Evolutionary conservation across 331 rosid genomes (phyloP).

Genomic region (Cydonia oblonga): DNA sequence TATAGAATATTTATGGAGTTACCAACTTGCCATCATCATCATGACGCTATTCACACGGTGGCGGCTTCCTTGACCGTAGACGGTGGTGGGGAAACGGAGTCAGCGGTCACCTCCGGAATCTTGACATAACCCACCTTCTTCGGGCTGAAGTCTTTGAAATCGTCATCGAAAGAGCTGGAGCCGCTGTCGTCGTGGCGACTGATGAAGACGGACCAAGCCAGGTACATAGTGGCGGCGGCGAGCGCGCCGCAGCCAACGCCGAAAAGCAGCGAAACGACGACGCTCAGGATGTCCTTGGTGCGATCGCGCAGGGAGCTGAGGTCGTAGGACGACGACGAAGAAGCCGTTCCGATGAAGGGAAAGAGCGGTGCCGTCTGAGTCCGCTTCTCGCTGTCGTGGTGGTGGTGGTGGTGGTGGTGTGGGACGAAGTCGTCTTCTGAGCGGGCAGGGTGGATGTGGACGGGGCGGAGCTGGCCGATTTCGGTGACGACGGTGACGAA

Average conservation of each 20-base stretch:
- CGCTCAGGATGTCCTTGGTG: slow-evolving; percentile 79
- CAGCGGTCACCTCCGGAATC: slow-evolving; percentile 41
- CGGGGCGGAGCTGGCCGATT: slow-evolving; percentile 31
- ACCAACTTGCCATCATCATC: neutral
- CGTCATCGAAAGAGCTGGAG: slow-evolving; percentile 23
- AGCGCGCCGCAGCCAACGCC: slow-evolving; percentile 90
- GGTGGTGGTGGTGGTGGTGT: neutral
- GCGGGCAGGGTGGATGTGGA: slow-evolving; percentile 19
- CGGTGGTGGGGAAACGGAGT: slow-evolving; percentile 7
- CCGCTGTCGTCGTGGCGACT: slow-evolving; percentile 20
- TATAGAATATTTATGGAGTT: neutral
- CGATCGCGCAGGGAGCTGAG: slow-evolving; percentile 76
- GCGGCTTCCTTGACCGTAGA: slow-evolving; percentile 22
- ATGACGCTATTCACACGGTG: slow-evolving; percentile 16
- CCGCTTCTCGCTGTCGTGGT: neutral
- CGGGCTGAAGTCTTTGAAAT: slow-evolving; percentile 24
- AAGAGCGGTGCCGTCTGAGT: neutral
- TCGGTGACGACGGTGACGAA: slow-evolving; percentile 36
- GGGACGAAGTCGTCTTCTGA: neutral
- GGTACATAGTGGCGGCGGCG: slow-evolving; percentile 78
- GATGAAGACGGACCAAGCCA: slow-evolving; percentile 63
- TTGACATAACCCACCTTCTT: slow-evolving; percentile 64
- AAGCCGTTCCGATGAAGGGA: neutral
- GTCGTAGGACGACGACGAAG: slow-evolving; percentile 33
- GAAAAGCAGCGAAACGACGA: slow-evolving; percentile 74